Evolutionary conservation across 2,329 filamentous ascomycete species (phyloP), one percentile per base, ranked within the genome.

Genomic region (Rutstroemia sp.): DNA sequence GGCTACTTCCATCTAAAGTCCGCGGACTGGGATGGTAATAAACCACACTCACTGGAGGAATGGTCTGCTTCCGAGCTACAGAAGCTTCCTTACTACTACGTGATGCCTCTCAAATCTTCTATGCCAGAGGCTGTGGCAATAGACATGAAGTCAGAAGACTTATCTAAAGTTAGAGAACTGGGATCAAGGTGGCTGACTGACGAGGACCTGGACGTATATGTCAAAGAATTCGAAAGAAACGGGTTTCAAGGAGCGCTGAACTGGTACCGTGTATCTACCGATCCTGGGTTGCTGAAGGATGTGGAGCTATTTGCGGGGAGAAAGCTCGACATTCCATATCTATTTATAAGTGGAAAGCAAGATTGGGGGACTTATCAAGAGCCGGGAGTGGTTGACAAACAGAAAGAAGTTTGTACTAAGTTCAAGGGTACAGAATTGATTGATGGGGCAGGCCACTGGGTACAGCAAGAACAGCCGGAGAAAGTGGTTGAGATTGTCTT

Each of bases 311-410:
- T 82, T 65, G 78, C 81, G 0, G 83, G 83, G 0, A 76, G 74
- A 66, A 81, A 77, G 65, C 80, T 88, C 19, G 79, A 82, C 50
- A 78, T 85, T 8, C 84, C 84, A 0, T 78, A 75, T 56, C 71
- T 75, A 0, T 87, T 85, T 62, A 76, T 88, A n/a, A 78, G 77
- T 25, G 85, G 85, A 0, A 74, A 73, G 47, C 70, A 77, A 57
- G 86, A 88, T 61, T 88, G 85, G 85, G 85, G 83, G 0, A 86
- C 81, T 34, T 85, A 80, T 65, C 85, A 88, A 66, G 78, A 85
- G 61, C 84, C 84, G 0, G 82, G 82, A 0, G 82, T 78, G 0
- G 66, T 88, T 4, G 81, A 87, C 65, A 75, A 74, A 27, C 79
- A 83, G 69, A 72, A 72, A 5, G 70, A 74, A 7, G 73, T 73